Evolutionary conservation across 352 stramenopile species (phyloP).

Genomic region (Phytophthora pisi): DNA sequence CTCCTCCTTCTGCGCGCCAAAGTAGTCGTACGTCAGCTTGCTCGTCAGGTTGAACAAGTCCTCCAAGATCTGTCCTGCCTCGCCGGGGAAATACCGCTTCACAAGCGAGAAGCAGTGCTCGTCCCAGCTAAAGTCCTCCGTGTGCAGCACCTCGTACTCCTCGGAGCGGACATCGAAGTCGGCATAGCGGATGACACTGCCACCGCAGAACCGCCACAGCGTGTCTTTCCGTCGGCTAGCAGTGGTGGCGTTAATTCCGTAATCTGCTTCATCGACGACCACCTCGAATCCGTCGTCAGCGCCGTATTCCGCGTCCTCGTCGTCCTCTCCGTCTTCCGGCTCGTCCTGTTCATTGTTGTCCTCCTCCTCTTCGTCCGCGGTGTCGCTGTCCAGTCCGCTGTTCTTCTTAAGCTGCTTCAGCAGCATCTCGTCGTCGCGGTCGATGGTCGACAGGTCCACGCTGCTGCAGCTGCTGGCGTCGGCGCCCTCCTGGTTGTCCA

Average conservation of each 20-base stretch:
- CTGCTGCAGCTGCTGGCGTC: slow-evolving; percentile 64
- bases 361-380: slow-evolving; percentile 64
- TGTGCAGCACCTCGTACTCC: slow-evolving; percentile 85
- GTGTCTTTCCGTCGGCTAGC: slow-evolving; percentile 57
- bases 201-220: slow-evolving; percentile 84
- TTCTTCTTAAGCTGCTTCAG: slow-evolving; percentile 71
- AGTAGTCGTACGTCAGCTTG: slow-evolving; percentile 86
- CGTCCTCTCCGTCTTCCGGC: slow-evolving; percentile 30
- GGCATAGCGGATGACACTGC: slow-evolving; percentile 76
- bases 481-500: slow-evolving; percentile 32
- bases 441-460: slow-evolving; percentile 72
- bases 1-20: slow-evolving; percentile 60
- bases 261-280: slow-evolving; percentile 57
- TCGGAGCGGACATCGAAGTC: slow-evolving; percentile 88
- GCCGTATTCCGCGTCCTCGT: slow-evolving; percentile 36
- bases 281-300: slow-evolving; percentile 57
- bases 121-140: slow-evolving; percentile 90
- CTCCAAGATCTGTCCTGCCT: slow-evolving; percentile 83
- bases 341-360: slow-evolving; percentile 34
- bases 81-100: slow-evolving; percentile 81
- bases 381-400: slow-evolving; percentile 61
- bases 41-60: slow-evolving; percentile 88
- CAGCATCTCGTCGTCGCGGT: slow-evolving; percentile 75
- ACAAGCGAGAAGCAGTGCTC: slow-evolving; percentile 90
- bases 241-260: slow-evolving; percentile 42